Evolutionary conservation across 768 basidiomycete genomes (phyloP), one percentile per base, ranked within the genome.

Genomic region (Pleurotus tuber-regium): DNA sequence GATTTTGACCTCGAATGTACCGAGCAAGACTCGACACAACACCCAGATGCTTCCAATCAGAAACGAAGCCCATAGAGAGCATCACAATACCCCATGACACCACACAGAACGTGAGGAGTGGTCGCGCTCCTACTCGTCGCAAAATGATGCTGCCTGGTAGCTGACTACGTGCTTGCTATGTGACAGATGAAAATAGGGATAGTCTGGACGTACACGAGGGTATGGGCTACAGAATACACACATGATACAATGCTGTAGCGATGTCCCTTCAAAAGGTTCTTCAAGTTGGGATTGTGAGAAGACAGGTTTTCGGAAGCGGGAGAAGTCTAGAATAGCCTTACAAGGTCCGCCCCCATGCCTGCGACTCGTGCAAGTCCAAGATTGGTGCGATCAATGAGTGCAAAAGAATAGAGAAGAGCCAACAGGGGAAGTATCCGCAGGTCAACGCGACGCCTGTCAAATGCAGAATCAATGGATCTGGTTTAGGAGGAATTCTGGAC

Each of bases 151-250:
- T 78, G 59, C 74, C 74, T 12, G 75, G 76, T 18, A 76, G 60
- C 59, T 77, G 71, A 23, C 75, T 77, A 42, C 12, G 23, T 16
- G 30, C 38, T 40, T 50, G 48, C 12, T 54, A 25, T 14, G 29
- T n/a, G 31, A 14, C 30, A 3, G 25, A 53, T n/a, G 41, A 18
- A 18, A 23, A 25, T 19, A 25, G 4, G 25, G 23, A 56, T 9
- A 28, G 21, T 2, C n/a, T 43, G 14, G 21, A 65, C 75, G 52
- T 49, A 77, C 77, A 76, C 63, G 19, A 77, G 44, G 43, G 74
- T 73, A 55, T 75, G 76, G n/a, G 77, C 77, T 11, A 76, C 54
- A 57, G 78, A 77, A 55, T 74, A 78, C 25, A 76, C 55, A 30
- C 68, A 70, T 29, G 73, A 67, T n/a, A 74, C 66, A 55, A 77